Conservation (phyloP, 139 green algal species). For the Pedinophyceae sp. region DNA sequence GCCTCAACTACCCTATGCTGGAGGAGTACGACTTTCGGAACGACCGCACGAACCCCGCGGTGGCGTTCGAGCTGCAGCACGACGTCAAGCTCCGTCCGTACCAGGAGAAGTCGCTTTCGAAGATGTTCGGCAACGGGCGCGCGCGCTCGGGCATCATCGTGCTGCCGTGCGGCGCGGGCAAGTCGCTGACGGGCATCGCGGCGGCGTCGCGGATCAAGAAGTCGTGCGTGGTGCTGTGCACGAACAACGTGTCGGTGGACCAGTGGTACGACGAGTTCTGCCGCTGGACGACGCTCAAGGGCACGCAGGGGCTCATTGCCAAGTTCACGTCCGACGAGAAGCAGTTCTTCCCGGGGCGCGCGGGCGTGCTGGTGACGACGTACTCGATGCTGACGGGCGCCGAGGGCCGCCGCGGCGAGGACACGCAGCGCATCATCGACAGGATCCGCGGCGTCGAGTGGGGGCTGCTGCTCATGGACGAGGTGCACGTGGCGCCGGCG, state of each 20-base stretch:
- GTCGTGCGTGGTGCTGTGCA: slow-evolving; percentile 71
- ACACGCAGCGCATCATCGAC: slow-evolving; percentile 32
- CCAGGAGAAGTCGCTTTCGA: slow-evolving; percentile 80
- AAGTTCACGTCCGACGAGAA: slow-evolving; percentile 75
- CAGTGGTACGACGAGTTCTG: slow-evolving; percentile 96
- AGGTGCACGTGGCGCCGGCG: slow-evolving; percentile 96
- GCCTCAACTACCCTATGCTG: slow-evolving; percentile 89
- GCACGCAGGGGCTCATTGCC: slow-evolving; percentile 57
- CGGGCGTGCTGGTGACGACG: slow-evolving; percentile 72
- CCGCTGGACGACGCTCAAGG: slow-evolving; percentile 80
- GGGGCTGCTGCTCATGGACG: slow-evolving; percentile 92
- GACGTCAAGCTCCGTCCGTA: slow-evolving; percentile 70
- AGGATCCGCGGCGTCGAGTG: slow-evolving; percentile 71
- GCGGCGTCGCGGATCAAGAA: slow-evolving; percentile 76
- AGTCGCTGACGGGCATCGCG: slow-evolving; percentile 73
- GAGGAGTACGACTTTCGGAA: slow-evolving; percentile 97
- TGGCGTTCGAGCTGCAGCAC: slow-evolving; percentile 80
- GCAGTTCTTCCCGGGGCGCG: slow-evolving; percentile 41
- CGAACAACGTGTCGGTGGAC: slow-evolving; percentile 76
- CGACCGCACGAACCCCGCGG: slow-evolving; percentile 48
- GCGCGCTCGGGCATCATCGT: slow-evolving; percentile 90
- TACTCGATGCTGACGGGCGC: slow-evolving; percentile 90
- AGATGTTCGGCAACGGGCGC: slow-evolving; percentile 98
- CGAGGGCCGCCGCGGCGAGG: slow-evolving; percentile 51
- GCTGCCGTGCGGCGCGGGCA: slow-evolving; percentile 91